Evolutionary conservation across 306 rosid species (phyloP).

Genomic region (Citrullus colocynthis): DNA sequence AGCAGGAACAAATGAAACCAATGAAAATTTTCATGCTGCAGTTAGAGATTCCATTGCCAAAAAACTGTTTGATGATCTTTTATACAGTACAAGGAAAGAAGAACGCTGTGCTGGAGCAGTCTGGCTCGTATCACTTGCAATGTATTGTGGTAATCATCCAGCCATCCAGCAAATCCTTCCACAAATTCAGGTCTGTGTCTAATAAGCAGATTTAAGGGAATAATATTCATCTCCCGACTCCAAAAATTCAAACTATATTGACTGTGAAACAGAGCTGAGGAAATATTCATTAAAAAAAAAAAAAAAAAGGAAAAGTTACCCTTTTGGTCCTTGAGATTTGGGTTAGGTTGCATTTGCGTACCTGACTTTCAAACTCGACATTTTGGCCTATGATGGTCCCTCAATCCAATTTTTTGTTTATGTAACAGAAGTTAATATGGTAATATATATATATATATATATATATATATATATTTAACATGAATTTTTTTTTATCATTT

Average conservation of each 20-base stretch:
- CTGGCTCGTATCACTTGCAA: slow-evolving; percentile 82
- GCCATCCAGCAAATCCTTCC: slow-evolving; percentile 78
- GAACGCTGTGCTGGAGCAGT: slow-evolving; percentile 97
- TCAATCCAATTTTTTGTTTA: no score
- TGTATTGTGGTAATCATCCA: slow-evolving; percentile 78
- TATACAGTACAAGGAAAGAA: slow-evolving; percentile 89
- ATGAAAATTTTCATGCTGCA: slow-evolving; percentile 40
- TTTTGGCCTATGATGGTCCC: no score
- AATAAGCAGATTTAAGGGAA: not conserved
- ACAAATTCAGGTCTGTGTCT: slow-evolving; percentile 74
- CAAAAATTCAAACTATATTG: not conserved
- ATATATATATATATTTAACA: no score
- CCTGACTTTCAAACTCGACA: no score
- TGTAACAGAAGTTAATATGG: no score
- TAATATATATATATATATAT: no score
- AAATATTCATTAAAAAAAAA: not conserved
- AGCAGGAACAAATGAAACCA: slow-evolving; percentile 23
- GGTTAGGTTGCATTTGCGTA: no score
- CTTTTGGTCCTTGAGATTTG: no score
- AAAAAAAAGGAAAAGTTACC: no score
- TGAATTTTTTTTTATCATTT: no score
- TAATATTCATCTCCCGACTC: not conserved
- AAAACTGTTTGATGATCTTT: slow-evolving; percentile 77
- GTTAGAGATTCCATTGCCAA: slow-evolving; percentile 62
- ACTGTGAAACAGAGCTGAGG: not conserved